A percentile compares a stretch with the other conserved stretches of the same genome.
Conservation (phyloP, 352 stramenopile genomes). For the Aphanomyces euteiches region DNA sequence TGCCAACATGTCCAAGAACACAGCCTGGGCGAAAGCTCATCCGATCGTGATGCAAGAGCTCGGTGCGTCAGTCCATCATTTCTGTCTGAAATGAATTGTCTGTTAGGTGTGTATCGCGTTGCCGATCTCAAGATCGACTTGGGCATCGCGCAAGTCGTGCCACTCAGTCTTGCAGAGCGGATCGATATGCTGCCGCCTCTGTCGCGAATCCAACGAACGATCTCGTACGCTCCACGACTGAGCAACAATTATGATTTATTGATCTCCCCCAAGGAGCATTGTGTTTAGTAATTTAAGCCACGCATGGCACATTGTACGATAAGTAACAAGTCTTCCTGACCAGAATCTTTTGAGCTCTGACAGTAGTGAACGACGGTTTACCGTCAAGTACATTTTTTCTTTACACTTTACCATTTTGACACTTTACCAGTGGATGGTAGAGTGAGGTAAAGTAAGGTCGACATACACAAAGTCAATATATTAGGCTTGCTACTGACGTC, state of each 20-base stretch:
- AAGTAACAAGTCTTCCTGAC: no score
- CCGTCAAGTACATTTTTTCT: no score
- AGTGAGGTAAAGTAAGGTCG: no score
- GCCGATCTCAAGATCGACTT: conserved; percentile 29
- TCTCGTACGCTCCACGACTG: not conserved
- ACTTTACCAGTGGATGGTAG: no score
- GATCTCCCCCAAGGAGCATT: conserved; percentile 15
- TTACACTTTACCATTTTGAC: no score
- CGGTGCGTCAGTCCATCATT: conserved; percentile 4
- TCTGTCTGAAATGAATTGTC: not conserved
- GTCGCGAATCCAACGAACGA: not conserved
- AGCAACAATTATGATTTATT: conserved; percentile 26
- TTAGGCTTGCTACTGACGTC: no score
- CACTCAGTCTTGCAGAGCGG: conserved; percentile 6
- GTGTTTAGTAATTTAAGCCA: not conserved
- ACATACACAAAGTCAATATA: no score
- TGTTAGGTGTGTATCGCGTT: conserved; percentile 23
- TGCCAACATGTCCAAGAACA: not conserved
- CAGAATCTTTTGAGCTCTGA: no score
- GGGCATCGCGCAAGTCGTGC: conserved; percentile 24
- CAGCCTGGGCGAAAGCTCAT: conserved; percentile 9
- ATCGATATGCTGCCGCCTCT: not conserved
- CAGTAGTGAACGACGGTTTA: no score
- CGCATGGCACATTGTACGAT: no score
- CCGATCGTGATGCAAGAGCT: conserved; percentile 19